Base-by-base conservation (phyloP, 352 stramenopile species). In the Bremia lactucae region DNA sequence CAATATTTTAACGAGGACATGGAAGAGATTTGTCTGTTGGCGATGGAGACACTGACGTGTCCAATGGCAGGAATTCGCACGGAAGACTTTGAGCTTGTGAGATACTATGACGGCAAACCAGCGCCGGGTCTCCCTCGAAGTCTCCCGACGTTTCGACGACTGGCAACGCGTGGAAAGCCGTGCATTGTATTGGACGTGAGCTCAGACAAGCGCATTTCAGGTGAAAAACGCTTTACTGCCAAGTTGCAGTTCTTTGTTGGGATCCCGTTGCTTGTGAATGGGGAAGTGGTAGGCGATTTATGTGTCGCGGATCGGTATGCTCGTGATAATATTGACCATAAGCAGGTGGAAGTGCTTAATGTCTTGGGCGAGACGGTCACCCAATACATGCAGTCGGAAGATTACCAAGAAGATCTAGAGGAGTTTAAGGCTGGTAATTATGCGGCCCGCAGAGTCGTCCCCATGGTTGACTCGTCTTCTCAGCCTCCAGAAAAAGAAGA, bases 181-280 rank as follows among this genome's bases (percentile, higher is more conserved):
- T 93, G 81, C 44, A 90, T 93, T 28, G 81, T 93, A 26, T 54
- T 93, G 14, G 79, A 93, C 36, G 81, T 91, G 42, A 85, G 75
- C 38, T 82, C 73, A 3, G 81, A 93, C 58, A 89, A 90, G 57
- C 78, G 81, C 8, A 93, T 93, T 59, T 82, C 74, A 19, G 78
- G 76, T n/a, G 77, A 90, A 42, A 90, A 90, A 54, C 78, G 81
- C 18, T 79, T 72, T 29, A 75, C 69, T 0, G 80, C 81, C 1
- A 90, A 90, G 45, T 56, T 93, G 5, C 81, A 93, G 57, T 93
- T 93, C 46, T 93, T 93, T 36, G 76, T 93, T 13, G 81, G 81
- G 21, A 87, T 93, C 40, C 81, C 81, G 33, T 66, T 93, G 26
- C 67, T 89, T 14, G 67, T 91, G 23, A 77, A 87, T 43, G 78